phyloP scores from a whole-genome alignment of 495 filamentous ascomycete genomes.

The Achaetomiella virescens region DNA sequence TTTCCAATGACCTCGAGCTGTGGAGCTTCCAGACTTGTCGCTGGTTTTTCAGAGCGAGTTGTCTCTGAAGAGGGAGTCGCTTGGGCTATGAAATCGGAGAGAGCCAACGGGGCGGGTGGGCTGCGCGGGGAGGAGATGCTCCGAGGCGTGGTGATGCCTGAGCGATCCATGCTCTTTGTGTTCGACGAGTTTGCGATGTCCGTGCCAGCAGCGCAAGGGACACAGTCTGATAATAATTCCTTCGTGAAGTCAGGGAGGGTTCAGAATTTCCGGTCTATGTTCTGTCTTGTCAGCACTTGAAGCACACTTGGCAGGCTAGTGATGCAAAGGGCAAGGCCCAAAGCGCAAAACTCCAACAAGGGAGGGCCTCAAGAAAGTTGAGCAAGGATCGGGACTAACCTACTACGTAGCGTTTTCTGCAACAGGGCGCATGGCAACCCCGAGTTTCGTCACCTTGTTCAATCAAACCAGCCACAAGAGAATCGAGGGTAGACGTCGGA shows the following conservation, averaged over 20 bases:
- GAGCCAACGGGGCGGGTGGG: conserved; percentile 19
- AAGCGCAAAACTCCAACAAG: neutral
- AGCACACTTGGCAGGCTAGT: neutral
- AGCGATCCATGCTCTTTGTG: conserved; percentile 19
- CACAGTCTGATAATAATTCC: too few species aligned
- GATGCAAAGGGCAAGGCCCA: neutral
- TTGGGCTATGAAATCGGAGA: conserved; percentile 24
- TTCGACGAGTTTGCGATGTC: neutral
- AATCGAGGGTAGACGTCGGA: neutral
- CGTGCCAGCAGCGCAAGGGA: neutral
- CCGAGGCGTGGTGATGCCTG: conserved; percentile 11
- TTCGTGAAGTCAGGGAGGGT: too few species aligned
- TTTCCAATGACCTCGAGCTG: neutral
- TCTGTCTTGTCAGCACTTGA: too few species aligned
- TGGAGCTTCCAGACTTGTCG: neutral
- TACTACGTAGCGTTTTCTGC: neutral
- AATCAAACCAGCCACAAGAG: neutral
- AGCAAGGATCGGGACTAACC: neutral
- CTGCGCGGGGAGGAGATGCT: conserved; percentile 13
- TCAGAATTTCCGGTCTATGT: too few species aligned
- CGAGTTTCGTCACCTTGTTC: neutral
- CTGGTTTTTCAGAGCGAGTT: conserved; percentile 14
- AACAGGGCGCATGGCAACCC: neutral
- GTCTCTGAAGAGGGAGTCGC: conserved; percentile 15
- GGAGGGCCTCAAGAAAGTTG: neutral